Base-by-base conservation (phyloP, 1,284 basidiomycete genomes). In the Ganoderma sinense region DNA sequence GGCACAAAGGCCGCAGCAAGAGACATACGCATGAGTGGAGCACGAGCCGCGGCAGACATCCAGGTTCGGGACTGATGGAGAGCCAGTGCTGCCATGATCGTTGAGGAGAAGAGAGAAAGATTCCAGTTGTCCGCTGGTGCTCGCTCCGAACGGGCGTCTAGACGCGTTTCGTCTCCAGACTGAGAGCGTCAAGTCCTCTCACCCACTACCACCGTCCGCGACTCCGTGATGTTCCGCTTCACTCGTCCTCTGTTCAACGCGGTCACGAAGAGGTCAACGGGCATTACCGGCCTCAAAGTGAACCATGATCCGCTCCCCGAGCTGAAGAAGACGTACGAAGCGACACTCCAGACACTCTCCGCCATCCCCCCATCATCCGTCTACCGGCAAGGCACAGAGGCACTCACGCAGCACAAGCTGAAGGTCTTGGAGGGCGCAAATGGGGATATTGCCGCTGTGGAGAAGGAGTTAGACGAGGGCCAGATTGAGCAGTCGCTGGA, bases 381-480 rank as follows among this genome's bases (percentile, higher is more conserved):
- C 66, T 99, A 98, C 84, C 91, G 95, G 69, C 97, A 98, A 83
- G 92, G 95, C 63, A 91, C 91, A 8, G 94, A 97, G 81, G 92
- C 95, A 7, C 86, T 98, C 74, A 96, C 94, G n/a, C 89, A 91
- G 77, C 89, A 92, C 79, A 93, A 96, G 77, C 87, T 98, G 71
- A 86, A 85, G 74, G 87, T 95, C 67, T 87, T 98, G 64, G 85
- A 95, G 77, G 80, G 82, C 66, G 91, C 90, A 40, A 89, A 89
- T 63, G 91, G 87, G 61, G 88, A 95, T 76, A 82, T 95, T 68
- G 79, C 83, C 51, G 82, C 84, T 16, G 92, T 87, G 18, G 97
- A 98, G 84, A 88, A 85, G 76, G 86, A 90, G 80, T 77, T 97
- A 64, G 87, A 91, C 58, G 89, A 93, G 79, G 93, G 94, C 0